Percentiles rank a stretch among this genome's conserved stretches.
Evolutionary conservation across 2,329 filamentous ascomycete species (phyloP).

Genomic region (Corynespora cassiicola): DNA sequence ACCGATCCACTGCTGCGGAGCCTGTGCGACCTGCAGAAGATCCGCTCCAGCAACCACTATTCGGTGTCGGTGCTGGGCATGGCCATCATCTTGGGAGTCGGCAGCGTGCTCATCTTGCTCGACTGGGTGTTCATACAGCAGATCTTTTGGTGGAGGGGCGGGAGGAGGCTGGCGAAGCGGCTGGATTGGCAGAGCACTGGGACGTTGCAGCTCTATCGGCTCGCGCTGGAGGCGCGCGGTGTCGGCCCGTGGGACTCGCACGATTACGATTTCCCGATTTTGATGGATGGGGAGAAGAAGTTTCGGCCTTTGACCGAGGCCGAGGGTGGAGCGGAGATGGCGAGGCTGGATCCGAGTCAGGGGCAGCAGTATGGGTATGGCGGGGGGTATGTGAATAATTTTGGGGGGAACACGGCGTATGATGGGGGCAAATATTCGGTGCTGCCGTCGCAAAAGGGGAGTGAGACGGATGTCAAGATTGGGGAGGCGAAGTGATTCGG

Average conservation of each 20-base stretch:
- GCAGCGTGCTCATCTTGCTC: slow-evolving; percentile 22
- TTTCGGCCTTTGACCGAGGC: too few species aligned
- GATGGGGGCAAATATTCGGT: too few species aligned
- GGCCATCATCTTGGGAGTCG: slow-evolving; percentile 23
- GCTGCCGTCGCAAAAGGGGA: too few species aligned
- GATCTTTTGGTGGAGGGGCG: slow-evolving; percentile 19
- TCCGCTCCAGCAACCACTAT: slow-evolving; percentile 18
- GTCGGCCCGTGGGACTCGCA: slow-evolving; percentile 20
- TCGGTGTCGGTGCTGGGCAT: slow-evolving; percentile 28
- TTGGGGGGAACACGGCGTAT: too few species aligned
- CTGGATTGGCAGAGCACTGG: slow-evolving; percentile 22
- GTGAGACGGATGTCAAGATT: too few species aligned
- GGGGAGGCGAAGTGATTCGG: too few species aligned
- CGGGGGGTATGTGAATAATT: too few species aligned
- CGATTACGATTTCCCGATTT: slow-evolving; percentile 20
- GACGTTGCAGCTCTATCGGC: slow-evolving; percentile 22
- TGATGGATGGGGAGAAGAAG: slow-evolving; percentile 7
- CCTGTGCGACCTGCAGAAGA: slow-evolving; percentile 23
- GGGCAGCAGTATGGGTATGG: too few species aligned
- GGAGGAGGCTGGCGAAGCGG: slow-evolving; percentile 14
- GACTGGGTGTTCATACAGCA: slow-evolving; percentile 25
- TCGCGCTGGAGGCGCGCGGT: slow-evolving; percentile 18
- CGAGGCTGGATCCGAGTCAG: too few species aligned
- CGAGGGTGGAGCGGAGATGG: too few species aligned
- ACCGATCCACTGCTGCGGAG: slow-evolving; percentile 15